Evolutionary conservation across 352 stramenopile genomes (phyloP).

Genomic region (Pythium chondricola): DNA sequence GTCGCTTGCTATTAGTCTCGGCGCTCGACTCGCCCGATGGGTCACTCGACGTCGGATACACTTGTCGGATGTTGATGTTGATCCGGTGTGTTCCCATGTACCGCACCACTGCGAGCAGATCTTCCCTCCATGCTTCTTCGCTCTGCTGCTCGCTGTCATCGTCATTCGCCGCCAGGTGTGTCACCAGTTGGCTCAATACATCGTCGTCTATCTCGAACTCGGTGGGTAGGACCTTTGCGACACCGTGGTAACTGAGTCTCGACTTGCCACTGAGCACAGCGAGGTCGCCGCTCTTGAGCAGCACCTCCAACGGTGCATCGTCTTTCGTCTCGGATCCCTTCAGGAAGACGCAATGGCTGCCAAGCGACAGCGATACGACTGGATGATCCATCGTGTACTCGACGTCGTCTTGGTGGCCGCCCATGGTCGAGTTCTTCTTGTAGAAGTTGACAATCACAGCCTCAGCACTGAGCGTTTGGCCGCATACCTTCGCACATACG

Average conservation of each 20-base stretch:
- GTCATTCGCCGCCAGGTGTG: not conserved
- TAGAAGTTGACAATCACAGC: conserved; percentile 85
- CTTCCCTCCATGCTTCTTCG: conserved; percentile 12
- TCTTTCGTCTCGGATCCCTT: conserved; percentile 64
- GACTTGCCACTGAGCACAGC: conserved; percentile 55
- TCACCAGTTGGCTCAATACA: conserved; percentile 21
- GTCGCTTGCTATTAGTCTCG: too few species aligned
- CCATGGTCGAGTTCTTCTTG: conserved; percentile 71
- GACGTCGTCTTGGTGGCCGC: conserved; percentile 78
- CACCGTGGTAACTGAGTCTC: conserved; percentile 64
- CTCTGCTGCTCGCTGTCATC: not conserved
- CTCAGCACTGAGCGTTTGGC: conserved; percentile 44
- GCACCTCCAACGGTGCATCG: conserved; percentile 43
- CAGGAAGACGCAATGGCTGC: conserved; percentile 67
- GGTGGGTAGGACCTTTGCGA: conserved; percentile 52
- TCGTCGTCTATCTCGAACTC: conserved; percentile 25
- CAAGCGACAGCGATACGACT: conserved; percentile 73
- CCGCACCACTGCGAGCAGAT: conserved; percentile 32
- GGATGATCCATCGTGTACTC: conserved; percentile 80
- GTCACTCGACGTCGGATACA: too few species aligned
- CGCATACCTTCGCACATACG: conserved; percentile 41
- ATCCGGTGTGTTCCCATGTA: conserved; percentile 62
- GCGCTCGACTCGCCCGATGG: too few species aligned
- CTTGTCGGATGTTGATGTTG: conserved; percentile 80
- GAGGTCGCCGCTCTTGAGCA: conserved; percentile 68